Percentiles rank a stretch among this genome's conserved stretches.
Conservation (phyloP, 1,284 basidiomycete species). For the Trichosporon coremiiforme region DNA sequence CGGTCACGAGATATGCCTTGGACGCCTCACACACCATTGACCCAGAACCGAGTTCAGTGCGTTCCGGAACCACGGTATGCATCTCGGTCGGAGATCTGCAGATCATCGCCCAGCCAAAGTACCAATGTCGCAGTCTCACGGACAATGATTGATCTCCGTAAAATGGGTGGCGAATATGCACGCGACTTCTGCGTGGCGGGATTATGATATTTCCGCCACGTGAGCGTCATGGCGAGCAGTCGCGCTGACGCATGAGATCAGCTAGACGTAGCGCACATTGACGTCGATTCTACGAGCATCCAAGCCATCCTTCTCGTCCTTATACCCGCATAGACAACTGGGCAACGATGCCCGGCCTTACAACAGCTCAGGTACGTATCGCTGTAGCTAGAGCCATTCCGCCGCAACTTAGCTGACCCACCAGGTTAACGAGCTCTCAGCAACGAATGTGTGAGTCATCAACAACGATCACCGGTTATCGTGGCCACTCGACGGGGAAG, state of each 20-base stretch:
- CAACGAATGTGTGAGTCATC: slow-evolving; percentile 51
- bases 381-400: too few species aligned
- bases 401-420: slow-evolving; percentile 23
- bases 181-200: slow-evolving; percentile 1
- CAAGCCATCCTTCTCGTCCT: slow-evolving; percentile 17
- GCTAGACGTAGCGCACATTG: background rate
- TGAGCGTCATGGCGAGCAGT: slow-evolving; percentile 8
- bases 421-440: slow-evolving; percentile 53
- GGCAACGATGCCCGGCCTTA: slow-evolving; percentile 52
- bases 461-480: background rate
- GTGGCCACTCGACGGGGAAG: slow-evolving; percentile 15
- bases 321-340: background rate
- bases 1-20: background rate
- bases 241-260: slow-evolving; percentile 14
- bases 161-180: background rate
- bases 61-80: background rate
- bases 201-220: slow-evolving; percentile 14
- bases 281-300: slow-evolving; percentile 10
- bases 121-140: background rate
- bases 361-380: slow-evolving; percentile 53
- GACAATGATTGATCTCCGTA: background rate
- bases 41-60: background rate
- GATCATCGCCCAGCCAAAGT: too few species aligned
- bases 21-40: background rate
- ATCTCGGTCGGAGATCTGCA: background rate